Percentiles rank a stretch among this genome's conserved stretches.
These are phyloP conservation scores for Dalbergia cochinchinensis DNA, from an alignment of 306 rosid species.

Conservation along the genomic window DNA sequence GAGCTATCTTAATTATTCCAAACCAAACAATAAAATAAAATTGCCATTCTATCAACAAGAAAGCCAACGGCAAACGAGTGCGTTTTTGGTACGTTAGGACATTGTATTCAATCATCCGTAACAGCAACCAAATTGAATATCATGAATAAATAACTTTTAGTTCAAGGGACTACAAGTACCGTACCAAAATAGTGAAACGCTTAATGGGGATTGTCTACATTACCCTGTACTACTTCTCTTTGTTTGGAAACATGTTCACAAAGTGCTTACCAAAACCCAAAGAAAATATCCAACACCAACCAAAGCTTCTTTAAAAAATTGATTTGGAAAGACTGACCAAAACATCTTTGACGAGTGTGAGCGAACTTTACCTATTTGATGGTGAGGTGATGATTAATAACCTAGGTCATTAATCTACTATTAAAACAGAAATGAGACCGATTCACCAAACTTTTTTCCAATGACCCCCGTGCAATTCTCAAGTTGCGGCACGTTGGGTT, in stretches of 20 bases:
- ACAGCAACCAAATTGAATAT: background rate
- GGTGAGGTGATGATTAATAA: slow-evolving; percentile 18
- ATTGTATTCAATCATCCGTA: background rate
- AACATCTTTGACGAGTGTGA: slow-evolving; percentile 47
- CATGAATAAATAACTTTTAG: background rate
- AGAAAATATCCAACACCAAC: slow-evolving; percentile 29
- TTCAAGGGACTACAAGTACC: background rate
- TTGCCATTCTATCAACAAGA: background rate
- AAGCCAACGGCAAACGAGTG: background rate
- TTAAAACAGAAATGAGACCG: too few species aligned
- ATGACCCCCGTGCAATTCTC: slow-evolving; percentile 23
- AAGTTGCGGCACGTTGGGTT: background rate
- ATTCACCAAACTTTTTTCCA: background rate
- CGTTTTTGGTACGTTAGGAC: background rate
- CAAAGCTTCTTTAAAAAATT: slow-evolving; percentile 40
- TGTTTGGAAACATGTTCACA: background rate
- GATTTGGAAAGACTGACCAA: slow-evolving; percentile 41
- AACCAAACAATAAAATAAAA: background rate
- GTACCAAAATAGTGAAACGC: background rate
- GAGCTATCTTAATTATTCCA: background rate
- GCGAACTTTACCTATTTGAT: slow-evolving; percentile 2
- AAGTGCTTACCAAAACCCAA: slow-evolving; percentile 12
- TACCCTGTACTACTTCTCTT: background rate
- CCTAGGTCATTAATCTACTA: background rate
- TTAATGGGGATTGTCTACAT: background rate